phyloP scores from a whole-genome alignment of 306 rosid species.

The Urtica urens region DNA sequence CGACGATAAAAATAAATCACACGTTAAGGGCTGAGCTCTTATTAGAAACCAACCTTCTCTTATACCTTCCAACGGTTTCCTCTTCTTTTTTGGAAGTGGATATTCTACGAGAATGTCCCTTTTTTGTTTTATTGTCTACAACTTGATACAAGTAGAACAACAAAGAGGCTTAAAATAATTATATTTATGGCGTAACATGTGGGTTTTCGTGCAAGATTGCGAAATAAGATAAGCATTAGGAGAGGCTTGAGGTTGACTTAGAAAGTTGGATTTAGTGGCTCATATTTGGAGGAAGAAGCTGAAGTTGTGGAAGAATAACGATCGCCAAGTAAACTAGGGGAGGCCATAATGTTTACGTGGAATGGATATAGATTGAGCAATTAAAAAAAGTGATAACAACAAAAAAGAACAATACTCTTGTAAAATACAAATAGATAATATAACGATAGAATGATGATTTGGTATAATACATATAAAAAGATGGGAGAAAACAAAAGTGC shows the following conservation, averaged over 20 bases:
- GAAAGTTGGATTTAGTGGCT: slow-evolving; percentile 6
- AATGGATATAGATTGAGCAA: not conserved
- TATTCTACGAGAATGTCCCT: not conserved
- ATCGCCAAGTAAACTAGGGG: slow-evolving; percentile 20
- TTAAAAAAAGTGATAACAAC: too few relatives aligned
- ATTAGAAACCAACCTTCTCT: not conserved
- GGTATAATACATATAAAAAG: too few relatives aligned
- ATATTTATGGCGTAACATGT: too few relatives aligned
- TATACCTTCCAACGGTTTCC: not conserved
- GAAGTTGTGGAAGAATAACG: not conserved
- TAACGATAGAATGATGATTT: too few relatives aligned
- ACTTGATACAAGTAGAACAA: not conserved
- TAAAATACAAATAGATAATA: too few relatives aligned
- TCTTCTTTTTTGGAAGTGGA: not conserved
- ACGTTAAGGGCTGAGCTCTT: not conserved
- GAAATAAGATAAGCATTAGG: not conserved
- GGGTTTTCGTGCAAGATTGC: not conserved
- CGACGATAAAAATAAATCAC: not conserved
- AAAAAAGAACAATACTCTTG: too few relatives aligned
- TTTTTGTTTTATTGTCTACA: not conserved
- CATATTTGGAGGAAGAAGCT: slow-evolving; percentile 12
- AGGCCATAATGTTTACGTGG: slow-evolving; percentile 23
- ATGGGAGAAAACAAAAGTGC: too few relatives aligned
- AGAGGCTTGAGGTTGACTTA: not conserved
- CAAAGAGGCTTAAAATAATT: not conserved